Conservation (phyloP, 805 yeast genomes). For the Candida mattraensis region DNA sequence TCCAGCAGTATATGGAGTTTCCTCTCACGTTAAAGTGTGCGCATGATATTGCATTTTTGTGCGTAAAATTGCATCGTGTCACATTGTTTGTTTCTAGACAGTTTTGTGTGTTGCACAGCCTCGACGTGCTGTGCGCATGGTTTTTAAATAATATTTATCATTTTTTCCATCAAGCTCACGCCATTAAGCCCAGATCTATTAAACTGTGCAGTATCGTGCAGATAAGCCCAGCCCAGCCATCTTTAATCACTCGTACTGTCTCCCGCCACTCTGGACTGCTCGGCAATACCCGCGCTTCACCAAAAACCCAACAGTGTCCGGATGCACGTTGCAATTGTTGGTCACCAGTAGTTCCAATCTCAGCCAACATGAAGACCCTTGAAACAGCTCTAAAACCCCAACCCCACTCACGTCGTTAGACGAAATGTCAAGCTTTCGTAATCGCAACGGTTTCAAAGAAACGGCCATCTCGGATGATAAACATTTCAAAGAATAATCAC, state of each 20-base stretch:
- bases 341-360: constrained; percentile 15
- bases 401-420: constrained; percentile 25
- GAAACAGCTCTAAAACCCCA: constrained; percentile 29
- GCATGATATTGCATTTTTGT: no score
- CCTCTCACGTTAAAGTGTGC: no score
- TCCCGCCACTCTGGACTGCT: constrained; percentile 6
- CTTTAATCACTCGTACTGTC: background rate
- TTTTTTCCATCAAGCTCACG: no score
- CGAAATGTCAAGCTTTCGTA: constrained; percentile 21
- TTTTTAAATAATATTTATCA: no score
- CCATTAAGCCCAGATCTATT: no score
- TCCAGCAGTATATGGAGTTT: no score
- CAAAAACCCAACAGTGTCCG: constrained; percentile 18
- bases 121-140: no score
- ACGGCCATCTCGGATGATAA: constrained; percentile 13
- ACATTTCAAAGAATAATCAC: constrained; percentile 19
- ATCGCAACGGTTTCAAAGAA: background rate
- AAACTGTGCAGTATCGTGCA: no score
- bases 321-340: constrained; percentile 21
- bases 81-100: no score
- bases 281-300: constrained; percentile 16
- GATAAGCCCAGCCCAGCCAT: background rate
- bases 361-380: constrained; percentile 15
- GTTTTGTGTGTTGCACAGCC: no score
- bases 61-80: no score